phyloP scores from a whole-genome alignment of 805 yeast species.

The Candida ovalis region DNA sequence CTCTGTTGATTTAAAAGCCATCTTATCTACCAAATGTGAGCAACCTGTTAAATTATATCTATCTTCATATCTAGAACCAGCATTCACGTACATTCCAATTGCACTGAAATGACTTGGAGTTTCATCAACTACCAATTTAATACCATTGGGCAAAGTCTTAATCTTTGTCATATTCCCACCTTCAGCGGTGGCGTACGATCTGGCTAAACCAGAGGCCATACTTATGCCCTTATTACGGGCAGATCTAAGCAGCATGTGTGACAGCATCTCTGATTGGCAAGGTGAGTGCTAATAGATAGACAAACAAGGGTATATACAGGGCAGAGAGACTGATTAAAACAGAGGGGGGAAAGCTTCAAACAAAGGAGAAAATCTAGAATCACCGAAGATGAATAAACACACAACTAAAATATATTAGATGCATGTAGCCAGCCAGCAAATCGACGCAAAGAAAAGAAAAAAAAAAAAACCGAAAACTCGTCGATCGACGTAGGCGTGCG shows the following conservation, averaged over 20 bases:
- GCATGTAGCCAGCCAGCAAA: no score
- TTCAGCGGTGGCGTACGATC: background rate
- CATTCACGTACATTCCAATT: slow-evolving; percentile 81
- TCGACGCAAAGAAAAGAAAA: no score
- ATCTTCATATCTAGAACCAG: slow-evolving; percentile 84
- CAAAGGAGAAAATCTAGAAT: no score
- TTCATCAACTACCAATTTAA: slow-evolving; percentile 78
- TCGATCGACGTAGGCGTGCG: no score
- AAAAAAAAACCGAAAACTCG: no score
- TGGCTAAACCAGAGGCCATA: background rate
- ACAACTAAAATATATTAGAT: no score
- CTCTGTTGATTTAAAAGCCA: slow-evolving; percentile 76
- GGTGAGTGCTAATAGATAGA: background rate
- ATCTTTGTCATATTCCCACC: slow-evolving; percentile 15
- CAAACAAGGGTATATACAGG: background rate
- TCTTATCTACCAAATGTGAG: slow-evolving; percentile 78
- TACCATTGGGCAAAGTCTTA: slow-evolving; percentile 62
- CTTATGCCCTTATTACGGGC: background rate
- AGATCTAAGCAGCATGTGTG: background rate
- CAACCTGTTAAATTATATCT: slow-evolving; percentile 56
- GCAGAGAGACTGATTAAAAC: no score
- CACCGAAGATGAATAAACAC: no score
- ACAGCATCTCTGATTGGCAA: background rate
- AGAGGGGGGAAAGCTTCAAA: no score
- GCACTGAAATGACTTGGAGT: slow-evolving; percentile 91